Conservation (phyloP, 495 filamentous ascomycete genomes). For the Melanomma pulvis-pyrius region DNA sequence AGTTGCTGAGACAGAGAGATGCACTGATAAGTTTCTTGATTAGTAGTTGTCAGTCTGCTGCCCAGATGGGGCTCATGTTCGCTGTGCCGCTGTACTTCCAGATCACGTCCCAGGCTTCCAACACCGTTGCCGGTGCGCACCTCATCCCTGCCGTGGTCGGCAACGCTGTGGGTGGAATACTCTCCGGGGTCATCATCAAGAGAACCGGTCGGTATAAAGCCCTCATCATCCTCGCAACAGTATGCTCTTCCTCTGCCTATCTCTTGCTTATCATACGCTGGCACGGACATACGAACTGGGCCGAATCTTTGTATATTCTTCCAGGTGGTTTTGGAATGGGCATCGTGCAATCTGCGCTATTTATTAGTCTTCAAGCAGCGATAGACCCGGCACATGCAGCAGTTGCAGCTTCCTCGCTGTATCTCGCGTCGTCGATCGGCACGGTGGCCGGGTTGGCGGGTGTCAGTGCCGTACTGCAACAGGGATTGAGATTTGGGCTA, state of each 20-base stretch:
- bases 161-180: conserved; percentile 64
- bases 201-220: conserved; percentile 64
- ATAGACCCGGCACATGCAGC: conserved; percentile 24
- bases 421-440: conserved; percentile 24
- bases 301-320: conserved; percentile 66
- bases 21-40: conserved; percentile 59
- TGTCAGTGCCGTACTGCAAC: conserved; percentile 22
- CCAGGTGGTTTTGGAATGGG: conserved; percentile 47
- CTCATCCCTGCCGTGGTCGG: conserved; percentile 67
- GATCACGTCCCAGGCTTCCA: conserved; percentile 58
- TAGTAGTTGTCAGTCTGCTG: conserved; percentile 55
- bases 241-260: conserved; percentile 57
- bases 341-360: conserved; percentile 31
- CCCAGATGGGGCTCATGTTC: conserved; percentile 63
- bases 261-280: conserved; percentile 60
- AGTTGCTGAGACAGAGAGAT: conserved; percentile 59
- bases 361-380: conserved; percentile 32
- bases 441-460: conserved; percentile 23
- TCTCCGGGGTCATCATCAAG: conserved; percentile 60
- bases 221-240: conserved; percentile 55
- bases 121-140: conserved; percentile 61
- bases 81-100: conserved; percentile 72
- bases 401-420: conserved; percentile 29
- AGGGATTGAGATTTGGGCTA: conserved; percentile 6
- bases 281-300: conserved; percentile 62